A percentile compares a stretch with the other conserved stretches of the same genome.
These are phyloP conservation scores for Nidula microcarpa DNA, from an alignment of 768 basidiomycete genomes.

Conservation along the genomic window DNA sequence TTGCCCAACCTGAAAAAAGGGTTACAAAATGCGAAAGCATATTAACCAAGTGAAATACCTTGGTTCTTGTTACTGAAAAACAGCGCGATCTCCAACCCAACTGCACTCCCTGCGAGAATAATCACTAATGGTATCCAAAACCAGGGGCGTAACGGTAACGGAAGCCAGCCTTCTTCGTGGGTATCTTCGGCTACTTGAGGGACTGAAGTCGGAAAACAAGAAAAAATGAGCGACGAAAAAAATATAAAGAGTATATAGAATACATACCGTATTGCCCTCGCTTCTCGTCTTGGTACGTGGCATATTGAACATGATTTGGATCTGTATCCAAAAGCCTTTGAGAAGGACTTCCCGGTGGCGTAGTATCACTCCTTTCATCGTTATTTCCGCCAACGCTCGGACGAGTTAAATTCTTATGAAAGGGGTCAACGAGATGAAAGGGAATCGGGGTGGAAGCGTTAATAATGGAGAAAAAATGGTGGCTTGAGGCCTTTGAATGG, in stretches of 20 bases:
- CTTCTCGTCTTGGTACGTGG: not conserved
- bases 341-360: not conserved
- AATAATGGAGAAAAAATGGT: no score
- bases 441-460: no score
- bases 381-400: no score
- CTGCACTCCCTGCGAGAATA: conserved; percentile 32
- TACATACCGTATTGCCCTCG: not conserved
- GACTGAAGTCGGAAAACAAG: not conserved
- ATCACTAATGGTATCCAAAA: conserved; percentile 42
- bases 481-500: no score
- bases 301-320: not conserved
- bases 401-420: no score
- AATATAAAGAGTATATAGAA: not conserved
- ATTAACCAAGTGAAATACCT: conserved; percentile 20
- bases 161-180: conserved; percentile 27
- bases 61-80: conserved; percentile 42
- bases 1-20: conserved; percentile 37
- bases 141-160: conserved; percentile 40
- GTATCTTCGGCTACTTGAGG: not conserved
- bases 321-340: conserved; percentile 1
- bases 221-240: not conserved
- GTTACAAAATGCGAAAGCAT: not conserved
- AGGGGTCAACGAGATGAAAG: no score
- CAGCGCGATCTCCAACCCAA: conserved; percentile 44
- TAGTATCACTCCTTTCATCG: no score